Percentiles rank a stretch among this genome's conserved stretches.
Evolutionary conservation across 305 asterid species (phyloP).

Genomic region (Plantago coronopus): DNA sequence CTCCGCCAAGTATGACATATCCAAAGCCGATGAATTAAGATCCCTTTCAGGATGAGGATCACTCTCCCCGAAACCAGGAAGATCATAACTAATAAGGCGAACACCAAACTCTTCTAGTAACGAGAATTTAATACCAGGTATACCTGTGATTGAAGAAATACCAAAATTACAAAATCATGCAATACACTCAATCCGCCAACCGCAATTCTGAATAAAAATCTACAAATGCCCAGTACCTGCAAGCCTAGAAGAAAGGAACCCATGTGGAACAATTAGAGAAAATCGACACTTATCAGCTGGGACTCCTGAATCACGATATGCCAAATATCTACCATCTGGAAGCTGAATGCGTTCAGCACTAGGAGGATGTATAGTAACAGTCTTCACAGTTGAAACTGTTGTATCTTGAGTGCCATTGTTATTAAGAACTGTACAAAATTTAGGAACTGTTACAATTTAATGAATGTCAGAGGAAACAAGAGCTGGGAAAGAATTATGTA

Average conservation of each 20-base stretch:
- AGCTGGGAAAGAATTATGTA: no score
- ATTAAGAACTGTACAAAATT: conserved; percentile 50
- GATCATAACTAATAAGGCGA: conserved; percentile 71
- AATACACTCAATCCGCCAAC: neutral
- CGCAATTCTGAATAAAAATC: neutral
- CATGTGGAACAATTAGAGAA: conserved; percentile 52
- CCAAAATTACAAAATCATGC: no score
- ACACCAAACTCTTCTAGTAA: conserved; percentile 78
- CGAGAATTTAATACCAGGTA: conserved; percentile 51
- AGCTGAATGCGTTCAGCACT: conserved; percentile 57
- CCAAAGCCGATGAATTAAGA: conserved; percentile 71
- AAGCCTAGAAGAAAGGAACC: conserved; percentile 76
- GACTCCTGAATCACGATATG: conserved; percentile 72
- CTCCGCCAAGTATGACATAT: conserved; percentile 62
- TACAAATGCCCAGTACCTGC: conserved; percentile 47
- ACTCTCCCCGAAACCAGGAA: conserved; percentile 94
- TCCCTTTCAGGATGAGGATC: conserved; percentile 63
- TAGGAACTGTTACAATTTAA: no score
- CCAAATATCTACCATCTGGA: conserved; percentile 74
- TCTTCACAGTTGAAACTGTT: conserved; percentile 40
- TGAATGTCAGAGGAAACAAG: no score
- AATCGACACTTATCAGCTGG: conserved; percentile 58
- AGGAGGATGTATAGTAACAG: conserved; percentile 56
- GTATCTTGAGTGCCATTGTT: conserved; percentile 34
- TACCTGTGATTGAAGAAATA: conserved; percentile 36